A percentile compares a stretch with the other conserved stretches of the same genome.
Conservation (phyloP, 208 protist genomes). For the Acanthamoeba sp. region DNA sequence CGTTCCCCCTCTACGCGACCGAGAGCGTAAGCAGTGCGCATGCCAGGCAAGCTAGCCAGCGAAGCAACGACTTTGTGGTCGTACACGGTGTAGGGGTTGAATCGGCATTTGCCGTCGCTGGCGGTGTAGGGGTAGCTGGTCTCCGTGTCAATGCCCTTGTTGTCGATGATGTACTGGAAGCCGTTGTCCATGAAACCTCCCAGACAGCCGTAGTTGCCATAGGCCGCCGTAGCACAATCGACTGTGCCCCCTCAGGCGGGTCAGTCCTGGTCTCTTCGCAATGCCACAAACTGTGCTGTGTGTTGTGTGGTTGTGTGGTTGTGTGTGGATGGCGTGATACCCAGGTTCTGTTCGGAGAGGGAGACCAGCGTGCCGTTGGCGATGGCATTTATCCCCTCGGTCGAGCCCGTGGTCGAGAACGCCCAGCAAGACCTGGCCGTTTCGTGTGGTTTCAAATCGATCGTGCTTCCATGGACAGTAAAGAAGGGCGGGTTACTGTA, state of each 20-base stretch:
- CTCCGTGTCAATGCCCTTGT: slow-evolving; percentile 90
- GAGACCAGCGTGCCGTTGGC: not conserved
- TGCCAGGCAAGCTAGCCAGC: slow-evolving; percentile 69
- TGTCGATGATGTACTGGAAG: slow-evolving; percentile 91
- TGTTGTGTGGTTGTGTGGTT: not conserved
- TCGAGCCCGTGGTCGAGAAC: slow-evolving; percentile 95
- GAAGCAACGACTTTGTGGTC: not conserved
- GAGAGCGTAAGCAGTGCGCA: slow-evolving; percentile 86
- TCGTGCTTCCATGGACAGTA: not conserved
- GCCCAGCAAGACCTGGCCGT: slow-evolving; percentile 96
- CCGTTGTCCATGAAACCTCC: slow-evolving; percentile 93
- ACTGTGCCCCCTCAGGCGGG: not conserved
- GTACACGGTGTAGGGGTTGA: slow-evolving; percentile 85
- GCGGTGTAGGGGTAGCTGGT: slow-evolving; percentile 92
- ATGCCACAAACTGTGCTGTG: too few species aligned
- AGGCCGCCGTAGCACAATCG: not conserved
- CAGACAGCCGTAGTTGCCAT: slow-evolving; percentile 91
- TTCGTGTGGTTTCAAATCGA: not conserved
- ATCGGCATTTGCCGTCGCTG: slow-evolving; percentile 78
- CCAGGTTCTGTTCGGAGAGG: slow-evolving; percentile 75
- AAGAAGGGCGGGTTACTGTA: not conserved
- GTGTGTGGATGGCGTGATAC: not conserved
- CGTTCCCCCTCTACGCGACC: not conserved
- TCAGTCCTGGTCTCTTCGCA: too few species aligned
- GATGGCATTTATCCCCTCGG: slow-evolving; percentile 91